These are phyloP conservation scores for Chalciporus piperatus DNA, from an alignment of 768 basidiomycete species.

Conservation along the genomic window DNA sequence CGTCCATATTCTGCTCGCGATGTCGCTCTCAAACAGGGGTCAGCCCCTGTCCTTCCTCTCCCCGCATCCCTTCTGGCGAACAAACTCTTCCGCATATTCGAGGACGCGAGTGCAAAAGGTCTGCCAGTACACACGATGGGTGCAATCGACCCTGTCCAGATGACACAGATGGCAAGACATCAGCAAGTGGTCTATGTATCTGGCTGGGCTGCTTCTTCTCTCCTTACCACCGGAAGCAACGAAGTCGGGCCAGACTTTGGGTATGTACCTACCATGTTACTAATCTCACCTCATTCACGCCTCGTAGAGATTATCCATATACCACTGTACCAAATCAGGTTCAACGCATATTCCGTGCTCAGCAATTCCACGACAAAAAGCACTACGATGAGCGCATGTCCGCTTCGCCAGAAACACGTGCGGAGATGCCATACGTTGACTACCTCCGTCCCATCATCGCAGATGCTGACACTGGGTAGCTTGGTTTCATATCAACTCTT, in stretches of 20 bases:
- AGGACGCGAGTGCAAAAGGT: constrained; percentile 56
- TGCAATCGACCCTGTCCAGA: constrained; percentile 89
- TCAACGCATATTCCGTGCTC: constrained; percentile 85
- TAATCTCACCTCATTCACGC: constrained; percentile 1
- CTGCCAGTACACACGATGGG: constrained; percentile 88
- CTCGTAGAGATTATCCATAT: constrained; percentile 83
- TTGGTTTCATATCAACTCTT: constrained; percentile 2
- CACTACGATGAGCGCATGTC: constrained; percentile 85
- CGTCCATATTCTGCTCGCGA: constrained; percentile 78
- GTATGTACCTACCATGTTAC: constrained; percentile 32
- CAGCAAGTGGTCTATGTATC: constrained; percentile 90
- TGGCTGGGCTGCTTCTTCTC: constrained; percentile 86
- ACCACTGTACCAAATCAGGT: constrained; percentile 97
- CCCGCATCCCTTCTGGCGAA: constrained; percentile 78
- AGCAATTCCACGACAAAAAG: constrained; percentile 90
- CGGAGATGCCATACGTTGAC: constrained; percentile 75
- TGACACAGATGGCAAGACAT: constrained; percentile 89
- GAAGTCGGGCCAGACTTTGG: constrained; percentile 92
- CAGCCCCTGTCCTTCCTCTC: constrained; percentile 72
- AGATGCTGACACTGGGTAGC: constrained; percentile 90
- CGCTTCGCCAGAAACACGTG: constrained; percentile 58
- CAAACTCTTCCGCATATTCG: constrained; percentile 75
- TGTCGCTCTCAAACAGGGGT: constrained; percentile 89
- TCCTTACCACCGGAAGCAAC: constrained; percentile 86
- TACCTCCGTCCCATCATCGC: constrained; percentile 92